These are phyloP conservation scores for Aegilops longissima DNA, from an alignment of 176 grass and related monocot genomes.

Conservation along the genomic window DNA sequence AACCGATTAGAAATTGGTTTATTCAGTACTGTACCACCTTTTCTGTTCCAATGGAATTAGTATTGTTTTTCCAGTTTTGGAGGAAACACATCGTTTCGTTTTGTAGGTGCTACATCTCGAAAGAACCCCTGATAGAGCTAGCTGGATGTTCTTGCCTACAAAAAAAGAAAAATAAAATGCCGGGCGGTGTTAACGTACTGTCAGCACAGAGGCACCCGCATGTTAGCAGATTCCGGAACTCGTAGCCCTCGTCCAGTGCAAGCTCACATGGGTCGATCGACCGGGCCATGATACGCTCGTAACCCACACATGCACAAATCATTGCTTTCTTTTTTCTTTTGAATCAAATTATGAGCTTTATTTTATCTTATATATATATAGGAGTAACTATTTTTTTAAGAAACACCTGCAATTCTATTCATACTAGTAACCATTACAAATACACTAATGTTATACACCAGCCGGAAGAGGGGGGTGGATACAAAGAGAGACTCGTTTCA, in stretches of 20 bases:
- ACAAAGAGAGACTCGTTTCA: no score
- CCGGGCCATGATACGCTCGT: constrained; percentile 22
- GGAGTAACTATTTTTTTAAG: no score
- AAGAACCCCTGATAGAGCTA: constrained; percentile 31
- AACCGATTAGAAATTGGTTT: background rate
- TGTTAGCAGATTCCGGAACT: constrained; percentile 56
- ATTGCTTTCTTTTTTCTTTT: background rate
- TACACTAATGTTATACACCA: no score
- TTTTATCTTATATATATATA: no score
- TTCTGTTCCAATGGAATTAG: constrained; percentile 15
- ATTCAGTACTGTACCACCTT: background rate
- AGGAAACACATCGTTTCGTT: background rate
- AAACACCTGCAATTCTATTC: no score
- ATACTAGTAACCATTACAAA: no score
- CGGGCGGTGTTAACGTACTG: constrained; percentile 23
- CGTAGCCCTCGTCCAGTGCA: constrained; percentile 28
- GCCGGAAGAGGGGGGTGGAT: no score
- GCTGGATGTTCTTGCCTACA: constrained; percentile 4
- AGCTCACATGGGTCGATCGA: constrained; percentile 38
- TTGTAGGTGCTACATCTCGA: constrained; percentile 11
- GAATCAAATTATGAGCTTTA: no score
- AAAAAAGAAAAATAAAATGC: background rate
- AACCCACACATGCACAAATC: constrained; percentile 26
- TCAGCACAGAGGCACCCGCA: constrained; percentile 26
- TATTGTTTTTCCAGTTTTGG: background rate